Base-by-base conservation (phyloP, 768 basidiomycete genomes). In the Leccinum incarnatum region DNA sequence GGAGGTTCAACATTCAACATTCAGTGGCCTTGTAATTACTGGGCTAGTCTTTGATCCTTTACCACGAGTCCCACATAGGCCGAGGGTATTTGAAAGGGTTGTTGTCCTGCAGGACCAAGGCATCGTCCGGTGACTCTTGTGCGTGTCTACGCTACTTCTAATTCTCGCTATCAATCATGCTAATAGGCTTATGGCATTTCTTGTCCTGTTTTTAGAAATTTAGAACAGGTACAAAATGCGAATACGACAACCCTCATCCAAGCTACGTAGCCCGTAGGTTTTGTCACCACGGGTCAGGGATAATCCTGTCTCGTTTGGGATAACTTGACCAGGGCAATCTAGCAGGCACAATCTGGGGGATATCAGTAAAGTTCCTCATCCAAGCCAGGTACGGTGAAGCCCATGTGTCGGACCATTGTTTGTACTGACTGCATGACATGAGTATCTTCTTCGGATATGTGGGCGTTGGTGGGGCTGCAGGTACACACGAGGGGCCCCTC, bases 261-360 rank as follows among this genome's bases (percentile, higher is more conserved):
- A 47, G 21, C 23, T 23, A 23, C 21, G 21, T 15, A 21, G 14
- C 23, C 17, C 12, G 14, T 19, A 23, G 21, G 46, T 19, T 47
- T 47, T n/a, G 12, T 21, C 12, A 21, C 52, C 42, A 37, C 42
- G 47, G 29, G n/a, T 1, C 14, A 11, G 6, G 53, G 47, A 47
- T 42, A n/a, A n/a, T 42, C 40, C 25, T n/a, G 15, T 45, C 51
- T 37, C 11, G 8, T 56, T 53, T 53, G 32, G 47, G 45, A 51
- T 10, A 52, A 40, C 21, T 48, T 5, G 1, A 37, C 40, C 29
- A 66, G 62, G 57, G 12, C 37, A 10, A 55, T n/a, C 32, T 5
- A 42, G 55, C 56, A 67, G 59, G 66, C 49, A 70, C 58, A 21
- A 58, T 57, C 65, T 23, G 19, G 7, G 51, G 34, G 51, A 27